Conservation (phyloP, 2,329 filamentous ascomycete genomes). For the Xylaria multiplex region DNA sequence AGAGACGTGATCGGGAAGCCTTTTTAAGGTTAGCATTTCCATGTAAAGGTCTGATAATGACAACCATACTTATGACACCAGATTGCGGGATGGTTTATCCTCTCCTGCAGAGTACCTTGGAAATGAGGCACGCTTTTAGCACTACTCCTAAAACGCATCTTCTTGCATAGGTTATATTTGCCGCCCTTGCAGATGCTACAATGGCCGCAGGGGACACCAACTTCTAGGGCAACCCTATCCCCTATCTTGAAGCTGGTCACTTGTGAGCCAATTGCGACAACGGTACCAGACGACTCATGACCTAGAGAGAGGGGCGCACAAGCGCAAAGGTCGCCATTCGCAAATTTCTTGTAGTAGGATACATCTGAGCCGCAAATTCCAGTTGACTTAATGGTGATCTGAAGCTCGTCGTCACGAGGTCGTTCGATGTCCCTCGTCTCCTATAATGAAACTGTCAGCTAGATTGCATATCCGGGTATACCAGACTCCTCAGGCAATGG, state of each 20-base stretch:
- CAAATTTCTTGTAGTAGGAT: slow-evolving; percentile 77
- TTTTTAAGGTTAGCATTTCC: slow-evolving; percentile 45
- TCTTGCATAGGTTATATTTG: slow-evolving; percentile 71
- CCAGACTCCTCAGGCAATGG: slow-evolving; percentile 6
- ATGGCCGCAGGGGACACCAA: slow-evolving; percentile 52
- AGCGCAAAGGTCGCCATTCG: slow-evolving; percentile 75
- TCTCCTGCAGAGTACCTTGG: slow-evolving; percentile 70
- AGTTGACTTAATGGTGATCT: slow-evolving; percentile 72
- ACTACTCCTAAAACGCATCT: slow-evolving; percentile 69
- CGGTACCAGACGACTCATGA: slow-evolving; percentile 70
- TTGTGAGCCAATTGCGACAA: slow-evolving; percentile 64
- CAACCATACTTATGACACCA: slow-evolving; percentile 69
- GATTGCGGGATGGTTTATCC: slow-evolving; percentile 68
- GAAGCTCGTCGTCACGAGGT: slow-evolving; percentile 64
- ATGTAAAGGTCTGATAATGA: slow-evolving; percentile 11
- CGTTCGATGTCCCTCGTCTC: slow-evolving; percentile 61
- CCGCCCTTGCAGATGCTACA: slow-evolving; percentile 58
- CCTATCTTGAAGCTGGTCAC: slow-evolving; percentile 64
- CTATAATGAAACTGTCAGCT: slow-evolving; percentile 50
- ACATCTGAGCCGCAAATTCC: slow-evolving; percentile 77
- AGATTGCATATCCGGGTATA: slow-evolving; percentile 9
- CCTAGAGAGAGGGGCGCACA: slow-evolving; percentile 72
- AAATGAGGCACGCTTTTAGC: slow-evolving; percentile 72
- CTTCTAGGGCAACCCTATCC: slow-evolving; percentile 62
- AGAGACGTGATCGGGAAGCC: slow-evolving; percentile 67